These are phyloP conservation scores for Phytopythium oedochilum DNA, from an alignment of 352 stramenopile genomes.

Conservation along the genomic window DNA sequence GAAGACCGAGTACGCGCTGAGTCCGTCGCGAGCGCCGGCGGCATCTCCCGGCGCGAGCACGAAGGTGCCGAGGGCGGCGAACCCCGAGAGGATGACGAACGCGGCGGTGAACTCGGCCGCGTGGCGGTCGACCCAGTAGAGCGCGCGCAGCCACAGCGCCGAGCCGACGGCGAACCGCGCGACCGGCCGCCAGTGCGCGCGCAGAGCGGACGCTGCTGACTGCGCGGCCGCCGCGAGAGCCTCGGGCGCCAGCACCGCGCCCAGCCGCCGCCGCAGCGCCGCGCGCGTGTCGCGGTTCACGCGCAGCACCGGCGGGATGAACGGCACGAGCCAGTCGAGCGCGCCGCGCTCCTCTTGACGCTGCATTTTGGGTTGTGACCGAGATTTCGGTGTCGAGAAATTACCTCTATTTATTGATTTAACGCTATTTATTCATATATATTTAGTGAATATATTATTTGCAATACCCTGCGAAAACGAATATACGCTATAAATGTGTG, in stretches of 20 bases:
- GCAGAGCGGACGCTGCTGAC: constrained; percentile 10
- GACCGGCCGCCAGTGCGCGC: constrained; percentile 19
- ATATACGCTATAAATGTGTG: neutral
- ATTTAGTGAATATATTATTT: neutral
- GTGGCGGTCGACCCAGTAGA: constrained; percentile 44
- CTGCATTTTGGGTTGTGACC: neutral
- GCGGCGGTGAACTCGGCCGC: constrained; percentile 48
- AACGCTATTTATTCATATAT: too few relatives aligned
- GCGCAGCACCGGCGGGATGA: constrained; percentile 73
- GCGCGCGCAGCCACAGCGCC: constrained; percentile 33
- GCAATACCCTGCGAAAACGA: too few relatives aligned
- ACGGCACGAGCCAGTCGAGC: constrained; percentile 75
- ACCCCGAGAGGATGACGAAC: constrained; percentile 62
- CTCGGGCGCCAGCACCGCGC: constrained; percentile 30
- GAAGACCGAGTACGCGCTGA: constrained; percentile 85
- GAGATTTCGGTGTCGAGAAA: too few relatives aligned
- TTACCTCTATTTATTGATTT: too few relatives aligned
- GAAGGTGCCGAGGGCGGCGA: constrained; percentile 32
- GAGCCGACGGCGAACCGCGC: constrained; percentile 10
- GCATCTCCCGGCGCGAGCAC: constrained; percentile 13
- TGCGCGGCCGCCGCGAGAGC: constrained; percentile 10
- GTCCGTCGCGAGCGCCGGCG: constrained; percentile 7
- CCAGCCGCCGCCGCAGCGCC: constrained; percentile 26
- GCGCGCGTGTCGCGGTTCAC: constrained; percentile 75
- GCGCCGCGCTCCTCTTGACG: constrained; percentile 20